phyloP scores from a whole-genome alignment of 2,329 filamentous ascomycete species.

The Fusarium ambrosium region DNA sequence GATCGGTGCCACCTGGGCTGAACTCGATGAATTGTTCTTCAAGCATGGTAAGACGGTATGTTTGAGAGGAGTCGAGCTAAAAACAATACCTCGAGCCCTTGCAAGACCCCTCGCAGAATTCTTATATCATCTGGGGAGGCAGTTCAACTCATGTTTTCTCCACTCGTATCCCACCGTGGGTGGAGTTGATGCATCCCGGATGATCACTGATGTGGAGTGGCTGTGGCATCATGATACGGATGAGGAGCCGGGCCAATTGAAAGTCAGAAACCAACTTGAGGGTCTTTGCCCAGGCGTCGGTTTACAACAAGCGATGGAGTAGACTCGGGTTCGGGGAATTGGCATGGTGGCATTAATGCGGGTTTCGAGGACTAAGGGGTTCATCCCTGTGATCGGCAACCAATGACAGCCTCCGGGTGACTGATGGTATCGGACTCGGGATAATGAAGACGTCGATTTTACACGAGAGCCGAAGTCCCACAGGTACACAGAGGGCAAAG shows the following conservation, averaged over 20 bases:
- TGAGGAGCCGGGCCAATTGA: neutral
- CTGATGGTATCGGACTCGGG: neutral
- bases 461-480: neutral
- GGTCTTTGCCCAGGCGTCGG: neutral
- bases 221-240: neutral
- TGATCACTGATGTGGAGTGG: neutral
- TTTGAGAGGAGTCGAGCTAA: neutral
- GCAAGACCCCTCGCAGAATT: neutral
- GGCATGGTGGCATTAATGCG: neutral
- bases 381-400: neutral
- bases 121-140: neutral
- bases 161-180: neutral
- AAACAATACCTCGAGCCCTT: neutral
- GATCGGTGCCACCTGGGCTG: neutral
- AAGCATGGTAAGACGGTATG: slow-evolving; percentile 14
- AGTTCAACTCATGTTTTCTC: neutral
- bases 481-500: neutral
- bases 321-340: neutral
- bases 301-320: neutral
- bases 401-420: neutral
- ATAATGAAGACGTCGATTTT: neutral
- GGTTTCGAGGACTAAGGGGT: neutral
- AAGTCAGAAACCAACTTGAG: neutral
- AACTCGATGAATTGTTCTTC: slow-evolving; percentile 29
- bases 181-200: neutral